Conservation (phyloP, 176 grass and related monocot genomes). For the Ensete glaucum region DNA sequence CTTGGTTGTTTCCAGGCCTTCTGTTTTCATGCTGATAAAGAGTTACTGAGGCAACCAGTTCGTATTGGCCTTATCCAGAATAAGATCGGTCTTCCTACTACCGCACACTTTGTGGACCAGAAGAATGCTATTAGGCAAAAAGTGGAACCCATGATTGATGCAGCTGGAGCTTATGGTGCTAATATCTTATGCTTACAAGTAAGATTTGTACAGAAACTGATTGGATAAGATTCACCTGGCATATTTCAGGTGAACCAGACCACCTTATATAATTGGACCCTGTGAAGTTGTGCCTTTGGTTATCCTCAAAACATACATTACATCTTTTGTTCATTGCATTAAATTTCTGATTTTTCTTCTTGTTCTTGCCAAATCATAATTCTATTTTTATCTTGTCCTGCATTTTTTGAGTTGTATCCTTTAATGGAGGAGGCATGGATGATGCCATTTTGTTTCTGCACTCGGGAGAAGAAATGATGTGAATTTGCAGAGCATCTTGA, state of each 20-base stretch:
- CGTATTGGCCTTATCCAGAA: conserved; percentile 93
- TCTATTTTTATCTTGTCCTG: background rate
- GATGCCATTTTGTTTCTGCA: conserved; percentile 98
- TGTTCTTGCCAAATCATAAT: too few species aligned
- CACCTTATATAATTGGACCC: too few species aligned
- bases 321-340: too few species aligned
- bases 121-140: conserved; percentile 81
- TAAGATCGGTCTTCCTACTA: conserved; percentile 66
- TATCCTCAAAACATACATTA: too few species aligned
- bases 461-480: conserved; percentile 93
- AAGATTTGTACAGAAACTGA: conserved; percentile 14
- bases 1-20: conserved; percentile 49
- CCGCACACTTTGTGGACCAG: conserved; percentile 68
- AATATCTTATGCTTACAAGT: conserved; percentile 95
- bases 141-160: conserved; percentile 71
- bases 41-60: conserved; percentile 49
- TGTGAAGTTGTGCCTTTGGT: too few species aligned
- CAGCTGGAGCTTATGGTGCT: conserved; percentile 80
- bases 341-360: background rate
- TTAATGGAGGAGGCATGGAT: conserved; percentile 88
- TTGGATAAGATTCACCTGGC: background rate
- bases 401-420: conserved; percentile 9
- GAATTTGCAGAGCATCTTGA: conserved; percentile 87
- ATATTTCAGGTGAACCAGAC: too few species aligned
- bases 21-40: conserved; percentile 69